Evolutionary conservation across 2,329 filamentous ascomycete species (phyloP), one percentile per base, ranked within the genome.

Genomic region (Fusarium phyllophilum): DNA sequence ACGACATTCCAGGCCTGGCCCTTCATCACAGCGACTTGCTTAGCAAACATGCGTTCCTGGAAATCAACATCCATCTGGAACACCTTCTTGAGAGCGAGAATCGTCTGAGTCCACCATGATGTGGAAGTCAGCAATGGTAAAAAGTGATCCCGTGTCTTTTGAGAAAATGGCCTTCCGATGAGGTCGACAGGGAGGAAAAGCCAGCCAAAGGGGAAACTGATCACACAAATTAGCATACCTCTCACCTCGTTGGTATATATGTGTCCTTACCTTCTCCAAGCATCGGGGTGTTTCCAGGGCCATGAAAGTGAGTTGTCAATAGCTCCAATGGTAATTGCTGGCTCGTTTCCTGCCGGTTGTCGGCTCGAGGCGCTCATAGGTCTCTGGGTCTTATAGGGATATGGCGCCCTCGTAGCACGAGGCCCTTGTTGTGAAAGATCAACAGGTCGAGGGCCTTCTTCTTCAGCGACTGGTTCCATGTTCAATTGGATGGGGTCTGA

Each of bases 1-100:
- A 99, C 96, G 0, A 99, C 96, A 80, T 99, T 99, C 95, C 96
- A 99, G 2, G 96, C 96, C 81, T 99, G 96, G 17, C 96, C 96
- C 83, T 99, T 99, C 94, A 99, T 97, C 67, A 99, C 96, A 2
- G 96, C 96, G 70, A 99, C 97, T 80, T 99, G 96, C 75, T 94
- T 91, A n/a, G 94, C 94, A 84, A 97, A 99, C 96, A 99, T 99
- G 83, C 94, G 93, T 84, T 99, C 96, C 81, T 98, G 94, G 82
- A 99, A 99, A 83, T 99, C 96, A 6, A 92, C 91, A 82, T 99
- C 96, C 80, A 97, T 90, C 75, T 94, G 92, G 81, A 99, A 99
- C 51, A 98, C 92, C 70, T 91, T 89, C 61, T 96, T 93, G 44
- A 99, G 86, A 29, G 94, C 93, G 68, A 94, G 86, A 78, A 97